phyloP scores from a whole-genome alignment of 352 stramenopile genomes.

The Pythium inflatum region DNA sequence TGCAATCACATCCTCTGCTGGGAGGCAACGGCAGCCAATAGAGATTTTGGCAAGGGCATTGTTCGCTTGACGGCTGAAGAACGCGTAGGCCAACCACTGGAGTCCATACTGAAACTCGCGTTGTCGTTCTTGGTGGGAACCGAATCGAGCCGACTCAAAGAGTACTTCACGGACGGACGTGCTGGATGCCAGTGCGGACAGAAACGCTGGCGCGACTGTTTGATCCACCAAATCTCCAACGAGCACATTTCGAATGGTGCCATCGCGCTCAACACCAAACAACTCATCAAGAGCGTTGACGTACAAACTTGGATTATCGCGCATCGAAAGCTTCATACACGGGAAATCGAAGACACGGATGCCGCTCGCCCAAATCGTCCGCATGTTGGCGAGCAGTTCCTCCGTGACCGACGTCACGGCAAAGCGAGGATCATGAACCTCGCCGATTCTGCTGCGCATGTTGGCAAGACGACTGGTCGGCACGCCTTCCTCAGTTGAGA shows the following conservation, averaged over 20 bases:
- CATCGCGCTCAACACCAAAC: background rate
- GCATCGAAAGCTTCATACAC: background rate
- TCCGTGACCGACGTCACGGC: background rate
- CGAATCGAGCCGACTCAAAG: background rate
- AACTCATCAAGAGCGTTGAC: background rate
- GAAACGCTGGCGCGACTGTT: background rate
- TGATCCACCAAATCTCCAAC: background rate
- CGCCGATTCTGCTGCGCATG: background rate
- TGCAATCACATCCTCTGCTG: too few relatives aligned
- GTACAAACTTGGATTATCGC: background rate
- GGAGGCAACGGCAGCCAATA: too few relatives aligned
- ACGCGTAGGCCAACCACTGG: background rate
- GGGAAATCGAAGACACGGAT: background rate
- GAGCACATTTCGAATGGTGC: background rate
- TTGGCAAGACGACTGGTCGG: background rate
- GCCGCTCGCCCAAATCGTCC: background rate
- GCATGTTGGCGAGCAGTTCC: too few relatives aligned
- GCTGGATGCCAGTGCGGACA: background rate
- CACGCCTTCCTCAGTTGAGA: background rate
- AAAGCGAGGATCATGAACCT: background rate
- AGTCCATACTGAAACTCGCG: background rate
- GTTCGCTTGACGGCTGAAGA: background rate
- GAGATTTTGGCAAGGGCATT: background rate
- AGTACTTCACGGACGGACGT: background rate
- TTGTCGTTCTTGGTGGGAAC: background rate